Evolutionary conservation across 2,329 filamentous ascomycete species (phyloP).

Genomic region (Orbilia brochopaga): DNA sequence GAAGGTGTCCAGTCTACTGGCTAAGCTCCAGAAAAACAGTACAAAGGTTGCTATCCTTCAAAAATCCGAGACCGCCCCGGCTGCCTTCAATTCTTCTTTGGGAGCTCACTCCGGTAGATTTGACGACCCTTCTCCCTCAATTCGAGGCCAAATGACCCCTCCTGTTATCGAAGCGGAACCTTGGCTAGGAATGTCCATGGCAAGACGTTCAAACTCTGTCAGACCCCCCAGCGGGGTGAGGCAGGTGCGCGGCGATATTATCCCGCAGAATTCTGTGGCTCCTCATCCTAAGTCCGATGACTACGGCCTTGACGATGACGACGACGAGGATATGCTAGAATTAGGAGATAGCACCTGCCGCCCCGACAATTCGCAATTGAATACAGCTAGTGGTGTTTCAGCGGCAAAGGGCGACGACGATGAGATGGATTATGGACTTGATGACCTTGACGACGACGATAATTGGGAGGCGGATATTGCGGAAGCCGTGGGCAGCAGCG

Average conservation of each 20-base stretch:
- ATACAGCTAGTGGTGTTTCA: too few species aligned
- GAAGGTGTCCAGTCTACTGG: slow-evolving; percentile 51
- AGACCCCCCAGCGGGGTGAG: slow-evolving; percentile 36
- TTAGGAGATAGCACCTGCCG: slow-evolving; percentile 29
- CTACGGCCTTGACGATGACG: slow-evolving; percentile 65
- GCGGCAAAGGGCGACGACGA: slow-evolving; percentile 15
- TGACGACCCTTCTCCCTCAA: slow-evolving; percentile 30
- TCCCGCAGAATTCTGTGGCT: slow-evolving; percentile 63
- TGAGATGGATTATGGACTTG: slow-evolving; percentile 38
- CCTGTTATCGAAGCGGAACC: slow-evolving; percentile 32
- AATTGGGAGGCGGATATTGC: slow-evolving; percentile 40
- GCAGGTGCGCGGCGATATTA: slow-evolving; percentile 54
- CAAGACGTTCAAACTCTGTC: slow-evolving; percentile 29
- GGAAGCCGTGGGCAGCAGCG: slow-evolving; percentile 16
- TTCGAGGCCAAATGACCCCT: slow-evolving; percentile 23
- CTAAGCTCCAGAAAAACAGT: slow-evolving; percentile 53
- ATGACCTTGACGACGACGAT: slow-evolving; percentile 45
- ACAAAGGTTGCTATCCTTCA: slow-evolving; percentile 32
- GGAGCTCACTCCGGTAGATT: slow-evolving; percentile 10
- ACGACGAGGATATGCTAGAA: slow-evolving; percentile 47
- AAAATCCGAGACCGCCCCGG: slow-evolving; percentile 29
- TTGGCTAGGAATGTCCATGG: slow-evolving; percentile 17
- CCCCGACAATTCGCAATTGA: background rate
- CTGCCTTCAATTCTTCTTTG: slow-evolving; percentile 15
- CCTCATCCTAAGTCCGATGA: slow-evolving; percentile 58